Evolutionary conservation across 208 protist genomes (phyloP).

Genomic region (Leishmania gerbilli): DNA sequence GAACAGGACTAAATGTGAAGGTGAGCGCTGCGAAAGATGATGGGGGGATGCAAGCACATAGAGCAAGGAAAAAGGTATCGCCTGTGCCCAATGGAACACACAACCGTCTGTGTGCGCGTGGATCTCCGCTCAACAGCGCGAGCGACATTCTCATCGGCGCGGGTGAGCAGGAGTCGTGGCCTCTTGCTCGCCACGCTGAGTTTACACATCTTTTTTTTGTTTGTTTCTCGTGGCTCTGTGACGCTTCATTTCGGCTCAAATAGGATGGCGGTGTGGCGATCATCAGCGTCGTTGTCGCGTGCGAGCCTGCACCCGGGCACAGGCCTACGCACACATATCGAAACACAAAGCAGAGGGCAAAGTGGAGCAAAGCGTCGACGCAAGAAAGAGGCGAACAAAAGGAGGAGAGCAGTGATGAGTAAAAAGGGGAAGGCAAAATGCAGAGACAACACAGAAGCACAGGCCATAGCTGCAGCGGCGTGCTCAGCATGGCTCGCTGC

Average conservation of each 20-base stretch:
- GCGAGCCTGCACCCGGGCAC: background rate
- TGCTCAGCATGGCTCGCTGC: background rate
- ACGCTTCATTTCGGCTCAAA: background rate
- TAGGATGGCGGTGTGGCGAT: background rate
- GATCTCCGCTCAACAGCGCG: background rate
- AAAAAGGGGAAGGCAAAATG: background rate
- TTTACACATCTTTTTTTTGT: background rate
- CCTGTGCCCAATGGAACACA: background rate
- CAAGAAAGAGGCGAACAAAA: background rate
- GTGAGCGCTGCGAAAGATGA: background rate
- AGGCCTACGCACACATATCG: background rate
- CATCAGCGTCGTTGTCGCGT: background rate
- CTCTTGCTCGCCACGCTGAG: no score
- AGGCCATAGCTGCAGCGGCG: background rate
- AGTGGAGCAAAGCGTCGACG: background rate
- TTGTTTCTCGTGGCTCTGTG: background rate
- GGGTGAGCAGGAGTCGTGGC: background rate
- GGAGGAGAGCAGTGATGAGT: background rate
- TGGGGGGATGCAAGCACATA: background rate
- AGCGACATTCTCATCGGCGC: background rate
- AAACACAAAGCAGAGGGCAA: background rate
- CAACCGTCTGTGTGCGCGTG: conserved; percentile 8
- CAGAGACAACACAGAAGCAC: background rate
- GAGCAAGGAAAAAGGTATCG: background rate
- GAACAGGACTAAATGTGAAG: background rate